These are phyloP conservation scores for Sporormia fimetaria DNA, from an alignment of 495 filamentous ascomycete genomes.

Conservation along the genomic window DNA sequence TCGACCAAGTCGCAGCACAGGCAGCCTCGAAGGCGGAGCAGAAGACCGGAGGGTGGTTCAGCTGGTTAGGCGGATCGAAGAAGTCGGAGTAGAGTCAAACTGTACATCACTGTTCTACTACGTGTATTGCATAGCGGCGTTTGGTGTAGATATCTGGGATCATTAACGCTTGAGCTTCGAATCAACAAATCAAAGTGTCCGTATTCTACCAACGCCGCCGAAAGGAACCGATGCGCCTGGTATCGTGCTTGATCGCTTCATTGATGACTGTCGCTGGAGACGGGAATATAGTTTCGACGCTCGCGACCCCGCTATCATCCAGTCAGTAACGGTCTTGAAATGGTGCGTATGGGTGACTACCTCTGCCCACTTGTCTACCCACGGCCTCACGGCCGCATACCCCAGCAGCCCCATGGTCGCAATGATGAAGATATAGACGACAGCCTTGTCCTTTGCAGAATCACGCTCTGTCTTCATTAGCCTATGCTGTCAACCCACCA, in stretches of 20 bases:
- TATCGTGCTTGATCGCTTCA: conserved; percentile 3
- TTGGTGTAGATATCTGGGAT: conserved; percentile 7
- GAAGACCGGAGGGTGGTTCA: conserved; percentile 25
- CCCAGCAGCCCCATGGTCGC: conserved; percentile 70
- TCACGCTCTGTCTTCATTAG: conserved; percentile 52
- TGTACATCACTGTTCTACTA: conserved; percentile 14
- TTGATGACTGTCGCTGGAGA: conserved; percentile 16
- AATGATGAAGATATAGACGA: conserved; percentile 86
- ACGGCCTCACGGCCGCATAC: conserved; percentile 64
- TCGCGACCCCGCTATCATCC: conserved; percentile 17
- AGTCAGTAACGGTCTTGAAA: conserved; percentile 5
- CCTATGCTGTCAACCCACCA: conserved; percentile 11
- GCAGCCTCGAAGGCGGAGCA: conserved; percentile 24
- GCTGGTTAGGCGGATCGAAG: conserved; percentile 23
- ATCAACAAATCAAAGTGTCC: conserved; percentile 6
- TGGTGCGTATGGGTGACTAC: conserved; percentile 3
- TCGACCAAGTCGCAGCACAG: conserved; percentile 21
- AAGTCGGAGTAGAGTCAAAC: conserved; percentile 15
- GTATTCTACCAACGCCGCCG: neutral
- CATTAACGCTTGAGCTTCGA: conserved; percentile 17
- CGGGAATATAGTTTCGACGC: conserved; percentile 24
- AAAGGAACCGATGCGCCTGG: too few species aligned
- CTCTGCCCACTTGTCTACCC: conserved; percentile 44
- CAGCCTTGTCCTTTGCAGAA: conserved; percentile 75
- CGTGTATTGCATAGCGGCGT: conserved; percentile 17